Evolutionary conservation across 2,329 filamentous ascomycete genomes (phyloP).

Genomic region (Paradendryphiella salina): DNA sequence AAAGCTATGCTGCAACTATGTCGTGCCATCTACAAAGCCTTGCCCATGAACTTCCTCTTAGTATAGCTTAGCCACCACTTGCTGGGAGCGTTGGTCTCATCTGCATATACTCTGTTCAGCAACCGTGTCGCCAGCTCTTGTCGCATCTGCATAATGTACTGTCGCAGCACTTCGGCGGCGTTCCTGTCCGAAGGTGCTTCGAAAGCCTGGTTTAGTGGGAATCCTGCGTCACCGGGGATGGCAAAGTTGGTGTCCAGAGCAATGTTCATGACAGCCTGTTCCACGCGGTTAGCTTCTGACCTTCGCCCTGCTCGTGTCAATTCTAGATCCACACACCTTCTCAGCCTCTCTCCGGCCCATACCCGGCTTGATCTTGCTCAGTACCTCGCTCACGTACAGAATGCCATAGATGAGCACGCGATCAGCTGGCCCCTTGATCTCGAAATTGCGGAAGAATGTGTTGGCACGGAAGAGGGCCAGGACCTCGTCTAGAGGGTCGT

Average conservation of each 20-base stretch:
- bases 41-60: slow-evolving; percentile 99
- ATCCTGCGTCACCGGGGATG: slow-evolving; percentile 88
- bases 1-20: neutral
- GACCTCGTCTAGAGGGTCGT: slow-evolving; percentile 95
- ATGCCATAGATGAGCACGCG: slow-evolving; percentile 95
- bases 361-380: slow-evolving; percentile 80
- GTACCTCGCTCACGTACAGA: slow-evolving; percentile 87
- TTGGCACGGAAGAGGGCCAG: slow-evolving; percentile 93
- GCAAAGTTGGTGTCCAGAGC: slow-evolving; percentile 93
- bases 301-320: slow-evolving; percentile 39
- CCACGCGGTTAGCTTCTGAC: neutral
- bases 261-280: slow-evolving; percentile 78
- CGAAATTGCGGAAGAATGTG: slow-evolving; percentile 99
- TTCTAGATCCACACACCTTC: slow-evolving; percentile 53
- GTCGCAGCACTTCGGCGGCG: slow-evolving; percentile 83
- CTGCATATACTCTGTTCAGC: slow-evolving; percentile 83
- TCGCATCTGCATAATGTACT: slow-evolving; percentile 89
- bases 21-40: slow-evolving; percentile 53
- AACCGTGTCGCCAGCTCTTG: slow-evolving; percentile 86
- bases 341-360: slow-evolving; percentile 68
- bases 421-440: slow-evolving; percentile 95
- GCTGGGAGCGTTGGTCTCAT: slow-evolving; percentile 65
- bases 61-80: slow-evolving; percentile 98
- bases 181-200: slow-evolving; percentile 84
- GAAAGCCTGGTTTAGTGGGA: slow-evolving; percentile 96